These are phyloP conservation scores for Rhodotorula diobovata DNA, from an alignment of 768 basidiomycete species.

Conservation along the genomic window DNA sequence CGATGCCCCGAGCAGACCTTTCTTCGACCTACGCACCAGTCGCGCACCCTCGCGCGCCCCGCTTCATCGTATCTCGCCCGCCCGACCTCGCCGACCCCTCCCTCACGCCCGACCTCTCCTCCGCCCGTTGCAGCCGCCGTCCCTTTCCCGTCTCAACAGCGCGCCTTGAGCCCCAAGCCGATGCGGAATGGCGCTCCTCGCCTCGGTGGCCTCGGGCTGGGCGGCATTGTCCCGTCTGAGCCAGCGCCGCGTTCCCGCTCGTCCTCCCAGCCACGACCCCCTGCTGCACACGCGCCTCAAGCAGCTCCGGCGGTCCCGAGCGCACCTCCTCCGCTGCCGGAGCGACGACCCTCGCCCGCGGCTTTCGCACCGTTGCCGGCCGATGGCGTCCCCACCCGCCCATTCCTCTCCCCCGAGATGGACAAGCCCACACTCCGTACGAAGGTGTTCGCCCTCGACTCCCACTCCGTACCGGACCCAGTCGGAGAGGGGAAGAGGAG, in stretches of 20 bases:
- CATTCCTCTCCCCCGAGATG: constrained; percentile 31
- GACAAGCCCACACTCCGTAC: constrained; percentile 6
- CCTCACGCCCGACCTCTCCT: constrained; percentile 11
- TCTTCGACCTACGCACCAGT: constrained; percentile 10
- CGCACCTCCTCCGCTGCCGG: neutral
- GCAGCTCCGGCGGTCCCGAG: neutral
- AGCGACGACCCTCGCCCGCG: neutral
- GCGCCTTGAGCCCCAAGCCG: neutral
- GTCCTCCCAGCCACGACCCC: neutral
- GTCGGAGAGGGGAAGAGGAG: neutral
- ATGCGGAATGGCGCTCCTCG: constrained; percentile 26
- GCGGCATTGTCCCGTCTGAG: constrained; percentile 11
- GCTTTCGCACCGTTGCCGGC: neutral
- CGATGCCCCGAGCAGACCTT: neutral
- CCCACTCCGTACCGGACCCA: neutral
- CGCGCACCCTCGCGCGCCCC: constrained; percentile 8
- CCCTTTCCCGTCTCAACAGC: neutral
- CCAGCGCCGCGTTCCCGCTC: neutral
- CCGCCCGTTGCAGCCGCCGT: neutral
- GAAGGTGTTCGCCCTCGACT: constrained; percentile 23
- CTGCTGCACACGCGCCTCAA: neutral
- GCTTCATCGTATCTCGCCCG: constrained; percentile 4
- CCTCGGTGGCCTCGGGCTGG: constrained; percentile 23
- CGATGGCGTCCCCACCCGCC: neutral
- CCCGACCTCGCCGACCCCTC: neutral